phyloP scores from a whole-genome alignment of 1,139 yeast genomes.

The Scheffersomyces titani region DNA sequence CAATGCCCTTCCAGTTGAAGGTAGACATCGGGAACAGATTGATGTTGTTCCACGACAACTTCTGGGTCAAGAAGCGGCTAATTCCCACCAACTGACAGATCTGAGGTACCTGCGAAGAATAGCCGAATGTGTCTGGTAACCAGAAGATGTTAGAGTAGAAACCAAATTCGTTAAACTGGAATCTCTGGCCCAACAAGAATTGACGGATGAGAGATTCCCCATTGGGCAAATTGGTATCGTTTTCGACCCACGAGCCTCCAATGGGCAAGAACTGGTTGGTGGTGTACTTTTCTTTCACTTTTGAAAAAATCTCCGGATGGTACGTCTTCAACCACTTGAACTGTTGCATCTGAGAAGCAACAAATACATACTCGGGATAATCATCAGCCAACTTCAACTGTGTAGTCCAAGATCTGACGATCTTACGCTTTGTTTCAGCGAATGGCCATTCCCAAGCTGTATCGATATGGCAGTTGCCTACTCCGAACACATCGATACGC shows the following conservation, averaged over 20 bases:
- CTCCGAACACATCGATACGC: constrained; percentile 62
- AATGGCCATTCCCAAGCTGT: constrained; percentile 99
- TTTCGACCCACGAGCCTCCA: constrained; percentile 98
- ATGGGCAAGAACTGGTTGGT: constrained; percentile 82
- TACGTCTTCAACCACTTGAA: constrained; percentile 86
- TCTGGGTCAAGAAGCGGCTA: constrained; percentile 85
- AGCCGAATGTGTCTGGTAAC: constrained; percentile 98
- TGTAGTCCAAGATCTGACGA: constrained; percentile 94
- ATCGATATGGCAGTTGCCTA: constrained; percentile 96
- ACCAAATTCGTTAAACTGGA: constrained; percentile 78
- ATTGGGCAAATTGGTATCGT: constrained; percentile 90
- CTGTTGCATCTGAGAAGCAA: constrained; percentile 95
- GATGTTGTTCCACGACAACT: constrained; percentile 93
- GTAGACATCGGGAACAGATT: constrained; percentile 86
- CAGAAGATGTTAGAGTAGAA: constrained; percentile 73
- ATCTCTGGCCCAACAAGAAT: constrained; percentile 86
- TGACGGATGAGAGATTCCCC: constrained; percentile 92
- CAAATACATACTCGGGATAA: constrained; percentile 92
- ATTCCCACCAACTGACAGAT: constrained; percentile 83
- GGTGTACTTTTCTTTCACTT: constrained; percentile 64
- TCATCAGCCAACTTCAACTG: constrained; percentile 82
- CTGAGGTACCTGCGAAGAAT: constrained; percentile 93
- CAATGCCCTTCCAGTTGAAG: constrained; percentile 93
- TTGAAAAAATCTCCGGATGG: constrained; percentile 75
- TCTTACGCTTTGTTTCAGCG: constrained; percentile 89